A percentile compares a stretch with the other conserved stretches of the same genome.
Conservation (phyloP, 1,139 yeast species). For the Oligophagozyma castellii region DNA sequence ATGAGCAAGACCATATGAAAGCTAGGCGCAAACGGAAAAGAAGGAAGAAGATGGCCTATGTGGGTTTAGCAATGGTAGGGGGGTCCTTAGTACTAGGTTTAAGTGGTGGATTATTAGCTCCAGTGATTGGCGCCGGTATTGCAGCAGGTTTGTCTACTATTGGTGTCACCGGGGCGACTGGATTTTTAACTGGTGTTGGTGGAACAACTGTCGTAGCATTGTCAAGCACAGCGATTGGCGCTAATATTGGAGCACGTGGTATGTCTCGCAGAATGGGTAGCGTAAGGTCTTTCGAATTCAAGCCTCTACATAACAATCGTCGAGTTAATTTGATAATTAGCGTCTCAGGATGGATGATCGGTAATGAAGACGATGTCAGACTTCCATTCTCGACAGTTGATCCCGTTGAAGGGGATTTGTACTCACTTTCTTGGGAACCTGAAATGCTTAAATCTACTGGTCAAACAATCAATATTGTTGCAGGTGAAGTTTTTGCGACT, state of each 20-base stretch:
- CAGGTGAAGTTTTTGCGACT: slow-evolving; percentile 85
- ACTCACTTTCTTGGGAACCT: slow-evolving; percentile 93
- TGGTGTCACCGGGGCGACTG: slow-evolving; percentile 84
- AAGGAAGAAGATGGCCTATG: slow-evolving; percentile 63
- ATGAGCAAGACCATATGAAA: slow-evolving; percentile 59
- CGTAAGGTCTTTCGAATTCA: slow-evolving; percentile 84
- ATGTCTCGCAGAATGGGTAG: slow-evolving; percentile 82
- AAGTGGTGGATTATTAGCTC: slow-evolving; percentile 91
- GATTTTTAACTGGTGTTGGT: slow-evolving; percentile 91
- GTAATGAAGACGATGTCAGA: slow-evolving; percentile 89
- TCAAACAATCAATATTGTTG: slow-evolving; percentile 84
- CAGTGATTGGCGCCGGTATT: slow-evolving; percentile 95
- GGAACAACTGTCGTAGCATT: slow-evolving; percentile 92
- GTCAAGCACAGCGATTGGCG: slow-evolving; percentile 85
- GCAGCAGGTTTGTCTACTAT: slow-evolving; percentile 95
- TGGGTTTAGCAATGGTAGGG: slow-evolving; percentile 94
- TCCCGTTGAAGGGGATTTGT: slow-evolving; percentile 94
- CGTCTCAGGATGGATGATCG: slow-evolving; percentile 97
- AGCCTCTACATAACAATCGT: slow-evolving; percentile 83
- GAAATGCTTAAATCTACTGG: slow-evolving; percentile 95
- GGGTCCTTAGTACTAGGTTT: slow-evolving; percentile 91
- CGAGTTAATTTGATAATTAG: slow-evolving; percentile 81
- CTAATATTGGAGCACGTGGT: slow-evolving; percentile 73
- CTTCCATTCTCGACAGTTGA: slow-evolving; percentile 93
- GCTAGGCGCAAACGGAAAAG: slow-evolving; percentile 52